A percentile compares a stretch with the other conserved stretches of the same genome.
phyloP scores from a whole-genome alignment of 306 rosid species.

The Sphenostylis stenocarpa region DNA sequence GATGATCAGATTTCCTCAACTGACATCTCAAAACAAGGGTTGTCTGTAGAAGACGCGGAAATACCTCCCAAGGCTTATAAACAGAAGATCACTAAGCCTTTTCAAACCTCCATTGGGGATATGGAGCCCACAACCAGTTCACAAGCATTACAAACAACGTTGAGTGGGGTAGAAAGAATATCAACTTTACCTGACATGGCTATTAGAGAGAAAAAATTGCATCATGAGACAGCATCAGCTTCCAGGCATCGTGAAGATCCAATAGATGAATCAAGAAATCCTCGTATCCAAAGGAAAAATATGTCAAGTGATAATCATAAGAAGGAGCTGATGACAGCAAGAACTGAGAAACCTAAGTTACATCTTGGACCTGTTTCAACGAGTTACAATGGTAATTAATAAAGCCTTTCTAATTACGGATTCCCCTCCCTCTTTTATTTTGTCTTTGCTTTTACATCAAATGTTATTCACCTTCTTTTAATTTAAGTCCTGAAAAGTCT shows the following conservation, averaged over 20 bases:
- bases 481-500: neutral
- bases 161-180: constrained; percentile 25
- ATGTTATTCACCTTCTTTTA: constrained; percentile 4
- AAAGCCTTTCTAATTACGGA: neutral
- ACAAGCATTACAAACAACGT: constrained; percentile 22
- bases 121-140: constrained; percentile 26
- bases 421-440: neutral
- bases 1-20: constrained; percentile 29
- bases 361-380: constrained; percentile 29
- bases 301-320: constrained; percentile 23
- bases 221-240: constrained; percentile 24
- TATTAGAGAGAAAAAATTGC: constrained; percentile 26
- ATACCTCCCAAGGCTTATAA: constrained; percentile 18
- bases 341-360: constrained; percentile 18
- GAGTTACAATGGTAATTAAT: constrained; percentile 42
- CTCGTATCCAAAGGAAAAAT: constrained; percentile 25
- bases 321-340: constrained; percentile 23
- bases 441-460: neutral
- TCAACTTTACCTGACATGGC: constrained; percentile 20
- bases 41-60: constrained; percentile 23
- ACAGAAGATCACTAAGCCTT: constrained; percentile 25
- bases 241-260: constrained; percentile 20
- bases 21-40: constrained; percentile 15
- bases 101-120: constrained; percentile 30
- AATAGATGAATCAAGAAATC: constrained; percentile 17